Conservation (phyloP, 1,284 basidiomycete species). For the Puccinia triticina region DNA sequence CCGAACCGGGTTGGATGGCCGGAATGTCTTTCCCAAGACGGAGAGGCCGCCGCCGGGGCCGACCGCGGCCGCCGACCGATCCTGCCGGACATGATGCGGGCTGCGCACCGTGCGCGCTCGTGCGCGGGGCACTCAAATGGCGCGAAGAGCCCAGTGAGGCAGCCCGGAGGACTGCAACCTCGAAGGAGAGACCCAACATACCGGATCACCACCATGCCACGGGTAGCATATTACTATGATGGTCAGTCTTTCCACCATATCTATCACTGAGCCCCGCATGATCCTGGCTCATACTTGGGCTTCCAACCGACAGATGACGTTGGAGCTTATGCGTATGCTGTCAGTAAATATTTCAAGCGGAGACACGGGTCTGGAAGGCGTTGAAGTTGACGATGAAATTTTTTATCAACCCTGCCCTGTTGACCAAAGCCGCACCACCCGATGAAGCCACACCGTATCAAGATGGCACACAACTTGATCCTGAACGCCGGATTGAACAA, state of each 20-base stretch:
- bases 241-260: slow-evolving; percentile 36
- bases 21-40: too few relatives aligned
- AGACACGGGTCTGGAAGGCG: background rate
- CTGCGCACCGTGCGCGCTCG: too few relatives aligned
- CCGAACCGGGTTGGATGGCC: too few relatives aligned
- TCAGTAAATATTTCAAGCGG: slow-evolving; percentile 9
- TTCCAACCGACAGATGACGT: slow-evolving; percentile 38
- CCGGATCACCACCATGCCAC: slow-evolving; percentile 27
- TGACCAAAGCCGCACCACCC: slow-evolving; percentile 33
- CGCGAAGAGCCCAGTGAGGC: too few relatives aligned
- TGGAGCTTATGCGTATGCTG: slow-evolving; percentile 50
- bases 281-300: background rate
- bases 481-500: slow-evolving; percentile 85
- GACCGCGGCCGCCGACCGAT: too few relatives aligned
- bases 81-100: too few relatives aligned
- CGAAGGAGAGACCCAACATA: background rate
- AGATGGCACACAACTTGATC: slow-evolving; percentile 88
- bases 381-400: background rate
- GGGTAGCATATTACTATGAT: slow-evolving; percentile 51
- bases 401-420: background rate
- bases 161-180: background rate
- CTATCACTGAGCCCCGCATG: background rate
- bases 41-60: too few relatives aligned
- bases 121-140: too few relatives aligned
- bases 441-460: slow-evolving; percentile 69